Evolutionary conservation across 805 yeast species (phyloP).

Genomic region (Starmerella etchellsii): DNA sequence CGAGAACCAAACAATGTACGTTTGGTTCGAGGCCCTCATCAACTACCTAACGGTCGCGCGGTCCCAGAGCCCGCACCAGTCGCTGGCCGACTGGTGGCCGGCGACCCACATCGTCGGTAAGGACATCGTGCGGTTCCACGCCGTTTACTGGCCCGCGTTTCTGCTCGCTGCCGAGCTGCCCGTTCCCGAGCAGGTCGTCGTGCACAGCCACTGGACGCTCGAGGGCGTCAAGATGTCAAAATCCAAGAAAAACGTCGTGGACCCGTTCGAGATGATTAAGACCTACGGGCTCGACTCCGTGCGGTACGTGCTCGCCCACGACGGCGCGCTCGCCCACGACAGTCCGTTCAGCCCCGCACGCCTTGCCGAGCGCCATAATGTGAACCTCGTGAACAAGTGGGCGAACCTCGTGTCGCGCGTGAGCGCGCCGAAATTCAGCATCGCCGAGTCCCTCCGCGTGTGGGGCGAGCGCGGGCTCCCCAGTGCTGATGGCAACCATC

Average conservation of each 20-base stretch:
- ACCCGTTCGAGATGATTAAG: constrained; percentile 56
- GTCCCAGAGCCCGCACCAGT: constrained; percentile 1
- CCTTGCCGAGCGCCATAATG: constrained; percentile 31
- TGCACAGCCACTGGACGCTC: constrained; percentile 90
- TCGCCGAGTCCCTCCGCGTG: constrained; percentile 21
- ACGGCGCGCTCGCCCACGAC: constrained; percentile 63
- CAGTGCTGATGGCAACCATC: constrained; percentile 6
- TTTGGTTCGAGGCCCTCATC: constrained; percentile 91
- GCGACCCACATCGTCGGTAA: constrained; percentile 82
- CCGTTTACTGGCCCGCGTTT: constrained; percentile 89
- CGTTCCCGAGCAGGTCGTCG: constrained; percentile 61
- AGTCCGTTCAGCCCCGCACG: constrained; percentile 64
- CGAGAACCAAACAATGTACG: constrained; percentile 66
- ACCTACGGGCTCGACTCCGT: constrained; percentile 49
- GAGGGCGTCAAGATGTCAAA: constrained; percentile 91
- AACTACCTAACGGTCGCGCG: constrained; percentile 53
- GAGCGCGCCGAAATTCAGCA: constrained; percentile 55
- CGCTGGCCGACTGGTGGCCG: constrained; percentile 37
- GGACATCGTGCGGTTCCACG: constrained; percentile 79
- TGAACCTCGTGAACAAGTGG: constrained; percentile 61
- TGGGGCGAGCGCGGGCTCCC: neutral
- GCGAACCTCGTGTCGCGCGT: constrained; percentile 67
- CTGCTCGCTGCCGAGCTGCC: constrained; percentile 67
- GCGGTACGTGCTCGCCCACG: constrained; percentile 62
- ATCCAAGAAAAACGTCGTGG: constrained; percentile 84